Base-by-base conservation (phyloP, 2,329 filamentous ascomycete species). In the Fusarium pilosicola region DNA sequence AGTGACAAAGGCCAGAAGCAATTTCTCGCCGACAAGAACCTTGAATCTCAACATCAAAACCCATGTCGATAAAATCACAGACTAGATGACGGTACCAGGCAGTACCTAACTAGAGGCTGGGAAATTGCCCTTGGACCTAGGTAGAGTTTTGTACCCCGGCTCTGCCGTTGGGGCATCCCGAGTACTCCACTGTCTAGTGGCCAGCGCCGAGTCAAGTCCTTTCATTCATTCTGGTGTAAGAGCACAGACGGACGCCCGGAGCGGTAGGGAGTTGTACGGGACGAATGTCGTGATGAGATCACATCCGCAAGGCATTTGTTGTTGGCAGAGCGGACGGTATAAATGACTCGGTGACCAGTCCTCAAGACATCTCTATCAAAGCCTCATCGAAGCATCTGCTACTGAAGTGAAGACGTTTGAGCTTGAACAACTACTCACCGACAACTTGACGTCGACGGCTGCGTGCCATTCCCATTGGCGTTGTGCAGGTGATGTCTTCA, bases 181-280 rank as follows among this genome's bases (percentile, higher is more conserved):
- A 38, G 41, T 30, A 66, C 74, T 71, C 76, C 76, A 77, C 75
- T 49, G 42, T 65, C 74, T 72, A 77, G 58, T 73, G 76, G 65
- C 56, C 74, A 74, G 62, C 62, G 61, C 65, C 71, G 75, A 78
- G 76, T 78, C 76, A 74, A 76, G 74, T 44, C 57, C 41, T 57
- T 49, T 38, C 45, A 39, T 68, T 56, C 58, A 72, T 74, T 72
- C 62, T 70, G 54, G 46, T 58, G 42, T 15, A 39, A 69, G 71
- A 68, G 71, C 71, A 74, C 71, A 74, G 71, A 66, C 54, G 54
- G 54, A 69, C 48, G 68, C 63, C 58, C 46, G 44, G 48, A 66
- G 56, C n/a, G 28, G 54, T 17, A 38, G 51, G 61, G 57, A 62
- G 62, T 48, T 45, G 61, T 41, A 61, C 7, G 24, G 24, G 36